Evolutionary conservation across 352 stramenopile species (phyloP).

Genomic region (Phytophthora ohioensis): DNA sequence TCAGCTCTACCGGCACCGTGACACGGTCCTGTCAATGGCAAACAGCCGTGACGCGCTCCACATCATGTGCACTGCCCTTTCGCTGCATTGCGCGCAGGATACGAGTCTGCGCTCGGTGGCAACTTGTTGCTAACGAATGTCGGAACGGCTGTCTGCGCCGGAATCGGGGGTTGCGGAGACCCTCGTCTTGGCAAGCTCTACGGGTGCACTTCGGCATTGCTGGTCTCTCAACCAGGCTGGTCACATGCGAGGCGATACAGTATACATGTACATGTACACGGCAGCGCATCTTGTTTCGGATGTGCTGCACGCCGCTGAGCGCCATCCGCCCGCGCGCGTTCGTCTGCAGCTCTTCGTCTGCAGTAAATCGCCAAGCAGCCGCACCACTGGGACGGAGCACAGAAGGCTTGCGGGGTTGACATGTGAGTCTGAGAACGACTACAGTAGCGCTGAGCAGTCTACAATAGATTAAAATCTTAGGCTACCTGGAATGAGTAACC

Average conservation of each 20-base stretch:
- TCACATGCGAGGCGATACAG: slow-evolving; percentile 14
- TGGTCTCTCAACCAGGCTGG: slow-evolving; percentile 11
- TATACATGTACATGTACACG: not conserved
- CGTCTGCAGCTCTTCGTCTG: slow-evolving; percentile 10
- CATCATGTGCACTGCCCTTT: slow-evolving; percentile 27
- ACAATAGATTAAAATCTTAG: too few relatives aligned
- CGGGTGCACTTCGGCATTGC: not conserved
- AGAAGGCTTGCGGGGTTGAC: too few relatives aligned
- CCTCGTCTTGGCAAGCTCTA: slow-evolving; percentile 4
- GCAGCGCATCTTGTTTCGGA: slow-evolving; percentile 8
- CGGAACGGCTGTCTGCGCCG: slow-evolving; percentile 9
- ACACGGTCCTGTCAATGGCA: slow-evolving; percentile 27
- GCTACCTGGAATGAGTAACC: too few relatives aligned
- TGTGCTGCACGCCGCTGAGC: slow-evolving; percentile 25
- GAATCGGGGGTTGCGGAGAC: not conserved
- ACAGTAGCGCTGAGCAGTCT: too few relatives aligned
- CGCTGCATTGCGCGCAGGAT: slow-evolving; percentile 23
- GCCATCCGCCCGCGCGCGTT: slow-evolving; percentile 10
- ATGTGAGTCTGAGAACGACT: too few relatives aligned
- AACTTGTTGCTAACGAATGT: slow-evolving; percentile 4
- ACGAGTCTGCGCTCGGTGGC: slow-evolving; percentile 10
- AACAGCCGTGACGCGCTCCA: slow-evolving; percentile 32
- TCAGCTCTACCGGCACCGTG: not conserved
- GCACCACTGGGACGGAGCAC: not conserved
- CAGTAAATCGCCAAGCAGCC: not conserved